A percentile compares a stretch with the other conserved stretches of the same genome.
phyloP scores from a whole-genome alignment of 2,329 filamentous ascomycete species.

The Beauveria pseudobassiana region DNA sequence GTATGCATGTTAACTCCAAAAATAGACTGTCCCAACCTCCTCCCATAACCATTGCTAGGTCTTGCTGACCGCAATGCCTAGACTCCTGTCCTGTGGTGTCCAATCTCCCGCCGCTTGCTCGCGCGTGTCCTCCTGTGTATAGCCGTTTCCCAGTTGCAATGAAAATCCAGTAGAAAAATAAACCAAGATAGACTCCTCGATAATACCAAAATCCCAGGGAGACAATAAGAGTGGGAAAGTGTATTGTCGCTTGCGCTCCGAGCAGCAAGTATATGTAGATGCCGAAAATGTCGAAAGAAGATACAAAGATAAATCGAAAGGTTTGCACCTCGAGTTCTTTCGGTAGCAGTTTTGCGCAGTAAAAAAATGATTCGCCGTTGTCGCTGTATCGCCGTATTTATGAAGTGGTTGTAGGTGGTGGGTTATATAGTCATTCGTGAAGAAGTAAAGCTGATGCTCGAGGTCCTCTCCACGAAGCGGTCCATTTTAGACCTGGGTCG shows the following conservation, averaged over 20 bases:
- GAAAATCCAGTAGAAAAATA: background rate
- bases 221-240: background rate
- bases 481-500: background rate
- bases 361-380: background rate
- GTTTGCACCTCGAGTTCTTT: background rate
- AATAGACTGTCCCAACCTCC: background rate
- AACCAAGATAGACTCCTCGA: background rate
- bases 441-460: slow-evolving; percentile 6
- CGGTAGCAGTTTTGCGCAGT: background rate
- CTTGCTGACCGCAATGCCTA: background rate
- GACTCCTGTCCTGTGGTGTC: slow-evolving; percentile 6
- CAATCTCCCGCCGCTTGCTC: slow-evolving; percentile 5
- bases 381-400: slow-evolving; percentile 1
- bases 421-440: slow-evolving; percentile 7
- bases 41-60: background rate
- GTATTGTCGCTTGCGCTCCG: background rate
- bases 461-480: background rate
- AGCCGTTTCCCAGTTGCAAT: background rate
- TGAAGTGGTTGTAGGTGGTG: background rate
- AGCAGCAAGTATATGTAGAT: background rate
- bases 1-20: background rate
- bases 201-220: background rate
- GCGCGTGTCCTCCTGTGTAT: background rate
- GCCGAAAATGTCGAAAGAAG: background rate
- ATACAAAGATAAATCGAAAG: background rate